Base-by-base conservation (phyloP, 192 early-diverging fungal species). In the Coemansia sp. region DNA sequence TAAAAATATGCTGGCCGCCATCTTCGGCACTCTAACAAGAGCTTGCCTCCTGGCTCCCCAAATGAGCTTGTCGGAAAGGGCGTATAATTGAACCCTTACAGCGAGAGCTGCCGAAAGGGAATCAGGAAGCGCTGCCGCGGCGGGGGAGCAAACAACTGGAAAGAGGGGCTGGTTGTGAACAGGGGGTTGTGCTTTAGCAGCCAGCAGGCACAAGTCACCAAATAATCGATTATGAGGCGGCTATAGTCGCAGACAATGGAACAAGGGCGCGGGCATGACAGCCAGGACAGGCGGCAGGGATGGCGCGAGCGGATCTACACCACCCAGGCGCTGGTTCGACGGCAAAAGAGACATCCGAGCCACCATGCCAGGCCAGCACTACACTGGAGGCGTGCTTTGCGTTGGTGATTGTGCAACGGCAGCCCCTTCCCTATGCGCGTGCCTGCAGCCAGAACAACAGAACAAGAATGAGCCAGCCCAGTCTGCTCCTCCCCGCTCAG, bases 1-100 rank as follows among this genome's bases (percentile, higher is more conserved):
- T 53, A 53, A 26, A 53, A 53, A 25, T 53, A 53, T 16, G 51
- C 51, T 53, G 51, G 10, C 22, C 51, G 51, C 51, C 51, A 53
- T 53, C 23, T 14, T 53, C 51, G 51, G 59, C 59, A 61, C 39
- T 41, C 43, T 61, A 41, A 25, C 59, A 61, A 61, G 43, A 26
- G 51, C 4, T 53, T 53, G 19, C 26, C 16, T 53, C 22, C 10
- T 53, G 21, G 21, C 51, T 26, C 31, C 51, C 52, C 35, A 17
- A 19, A 52, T 38, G 48, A 49, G 50, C 29, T 23, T 19, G n/a
- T 22, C 29, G 31, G 50, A 47, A 37, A 12, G 38, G 27, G 49
- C 11, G 62, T 54, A 64, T 64, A 64, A 64, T 64, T 39, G 53
- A 47, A 57, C 62, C 62, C 62, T 64, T 64, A 57, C 62, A 64